These are phyloP conservation scores for Vachellia collinsii DNA, from an alignment of 306 rosid species.

Conservation along the genomic window DNA sequence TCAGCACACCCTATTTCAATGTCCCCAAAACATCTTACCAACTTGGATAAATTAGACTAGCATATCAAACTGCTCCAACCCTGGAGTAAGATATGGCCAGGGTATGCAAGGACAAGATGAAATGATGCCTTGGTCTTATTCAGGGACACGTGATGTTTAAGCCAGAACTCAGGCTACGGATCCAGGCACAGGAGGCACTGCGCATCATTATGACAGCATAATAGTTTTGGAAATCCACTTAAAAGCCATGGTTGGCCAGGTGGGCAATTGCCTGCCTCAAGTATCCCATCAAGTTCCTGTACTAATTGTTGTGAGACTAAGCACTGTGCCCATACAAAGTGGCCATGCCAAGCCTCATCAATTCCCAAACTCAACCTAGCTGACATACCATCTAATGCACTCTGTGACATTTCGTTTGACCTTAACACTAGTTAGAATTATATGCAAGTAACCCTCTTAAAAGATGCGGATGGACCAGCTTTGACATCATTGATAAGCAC, in stretches of 20 bases:
- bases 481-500: not conserved
- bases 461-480: not conserved
- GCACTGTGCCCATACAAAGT: not conserved
- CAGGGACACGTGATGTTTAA: not conserved
- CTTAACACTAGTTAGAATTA: not conserved
- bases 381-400: not conserved
- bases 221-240: not conserved
- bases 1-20: not conserved
- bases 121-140: not conserved
- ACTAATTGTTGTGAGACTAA: not conserved
- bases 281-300: not conserved
- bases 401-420: not conserved
- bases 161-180: not conserved
- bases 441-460: not conserved
- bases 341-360: not conserved
- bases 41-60: not conserved
- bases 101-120: not conserved
- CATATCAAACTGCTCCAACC: not conserved
- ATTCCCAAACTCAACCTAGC: not conserved
- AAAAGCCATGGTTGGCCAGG: not conserved
- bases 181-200: not conserved
- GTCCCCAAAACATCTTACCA: not conserved
- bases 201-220: not conserved
- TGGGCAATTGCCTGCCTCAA: not conserved
- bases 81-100: not conserved